Conservation (phyloP, 495 filamentous ascomycete species). For the Aspergillus affinis region DNA sequence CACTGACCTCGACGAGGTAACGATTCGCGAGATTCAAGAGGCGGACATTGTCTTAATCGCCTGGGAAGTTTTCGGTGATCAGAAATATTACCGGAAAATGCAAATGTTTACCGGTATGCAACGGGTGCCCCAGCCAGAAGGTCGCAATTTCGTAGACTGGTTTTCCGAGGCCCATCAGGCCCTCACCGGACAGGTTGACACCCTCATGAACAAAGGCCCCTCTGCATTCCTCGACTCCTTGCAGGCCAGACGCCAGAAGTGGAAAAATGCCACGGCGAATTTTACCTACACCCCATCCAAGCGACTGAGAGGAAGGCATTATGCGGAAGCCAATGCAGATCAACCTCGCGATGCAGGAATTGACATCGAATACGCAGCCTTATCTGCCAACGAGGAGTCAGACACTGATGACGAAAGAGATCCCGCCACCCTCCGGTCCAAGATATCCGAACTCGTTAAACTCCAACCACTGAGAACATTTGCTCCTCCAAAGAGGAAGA, state of each 20-base stretch:
- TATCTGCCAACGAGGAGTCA: slow-evolving; percentile 17
- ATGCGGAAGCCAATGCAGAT: slow-evolving; percentile 9
- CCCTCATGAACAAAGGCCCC: slow-evolving; percentile 28
- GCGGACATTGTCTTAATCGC: slow-evolving; percentile 60
- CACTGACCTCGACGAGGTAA: slow-evolving; percentile 30
- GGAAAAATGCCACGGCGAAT: slow-evolving; percentile 19
- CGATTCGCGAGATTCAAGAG: slow-evolving; percentile 40
- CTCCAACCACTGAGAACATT: background rate
- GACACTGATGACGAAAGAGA: slow-evolving; percentile 3
- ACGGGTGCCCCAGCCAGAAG: slow-evolving; percentile 36
- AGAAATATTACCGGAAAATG: slow-evolving; percentile 49
- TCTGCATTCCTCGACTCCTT: slow-evolving; percentile 30
- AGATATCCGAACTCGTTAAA: background rate
- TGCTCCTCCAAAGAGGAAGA: background rate
- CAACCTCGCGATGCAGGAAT: background rate
- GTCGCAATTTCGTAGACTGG: slow-evolving; percentile 55
- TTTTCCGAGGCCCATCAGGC: slow-evolving; percentile 41
- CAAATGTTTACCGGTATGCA: slow-evolving; percentile 53
- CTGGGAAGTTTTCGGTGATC: slow-evolving; percentile 44
- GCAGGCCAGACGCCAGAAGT: slow-evolving; percentile 20
- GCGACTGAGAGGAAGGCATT: slow-evolving; percentile 30
- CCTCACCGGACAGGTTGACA: slow-evolving; percentile 42
- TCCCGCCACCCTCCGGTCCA: background rate
- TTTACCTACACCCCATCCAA: slow-evolving; percentile 33
- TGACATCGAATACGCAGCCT: slow-evolving; percentile 15